phyloP scores from a whole-genome alignment of 192 early-diverging fungal genomes.

The Entrophospora sp. region DNA sequence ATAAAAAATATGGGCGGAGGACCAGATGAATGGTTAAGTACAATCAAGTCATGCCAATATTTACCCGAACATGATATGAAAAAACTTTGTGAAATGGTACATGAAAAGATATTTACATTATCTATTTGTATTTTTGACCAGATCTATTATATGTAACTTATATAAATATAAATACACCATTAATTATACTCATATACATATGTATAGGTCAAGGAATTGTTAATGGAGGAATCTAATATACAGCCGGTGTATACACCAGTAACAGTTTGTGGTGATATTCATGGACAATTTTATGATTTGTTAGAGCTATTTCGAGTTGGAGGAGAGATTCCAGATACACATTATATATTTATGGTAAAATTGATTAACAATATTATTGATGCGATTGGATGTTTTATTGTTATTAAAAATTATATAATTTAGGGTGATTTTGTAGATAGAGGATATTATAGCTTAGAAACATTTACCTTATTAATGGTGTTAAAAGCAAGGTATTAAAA shows the following conservation, averaged over 20 bases:
- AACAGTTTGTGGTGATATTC: conserved; percentile 97
- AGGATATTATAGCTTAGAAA: conserved; percentile 95
- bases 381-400: too few species aligned
- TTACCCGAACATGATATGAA: conserved; percentile 94
- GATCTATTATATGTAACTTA: not conserved
- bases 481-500: conserved; percentile 78
- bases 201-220: conserved; percentile 81
- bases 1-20: too few species aligned
- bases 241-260: conserved; percentile 94
- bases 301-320: conserved; percentile 93
- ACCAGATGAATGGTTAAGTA: conserved; percentile 94
- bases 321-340: conserved; percentile 86
- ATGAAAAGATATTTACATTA: not conserved
- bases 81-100: conserved; percentile 93
- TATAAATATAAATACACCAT: not conserved
- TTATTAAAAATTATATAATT: too few species aligned
- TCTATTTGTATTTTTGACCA: not conserved
- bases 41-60: conserved; percentile 85
- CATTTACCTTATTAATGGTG: conserved; percentile 86
- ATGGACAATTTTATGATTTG: conserved; percentile 96
- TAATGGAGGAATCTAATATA: conserved; percentile 98
- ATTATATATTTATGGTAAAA: conserved; percentile 95
- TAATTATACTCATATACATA: not conserved
- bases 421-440: conserved; percentile 99
- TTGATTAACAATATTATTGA: conserved; percentile 10